phyloP scores from a whole-genome alignment of 2,329 filamentous ascomycete genomes.

The Chalaropsis ovoidea region DNA sequence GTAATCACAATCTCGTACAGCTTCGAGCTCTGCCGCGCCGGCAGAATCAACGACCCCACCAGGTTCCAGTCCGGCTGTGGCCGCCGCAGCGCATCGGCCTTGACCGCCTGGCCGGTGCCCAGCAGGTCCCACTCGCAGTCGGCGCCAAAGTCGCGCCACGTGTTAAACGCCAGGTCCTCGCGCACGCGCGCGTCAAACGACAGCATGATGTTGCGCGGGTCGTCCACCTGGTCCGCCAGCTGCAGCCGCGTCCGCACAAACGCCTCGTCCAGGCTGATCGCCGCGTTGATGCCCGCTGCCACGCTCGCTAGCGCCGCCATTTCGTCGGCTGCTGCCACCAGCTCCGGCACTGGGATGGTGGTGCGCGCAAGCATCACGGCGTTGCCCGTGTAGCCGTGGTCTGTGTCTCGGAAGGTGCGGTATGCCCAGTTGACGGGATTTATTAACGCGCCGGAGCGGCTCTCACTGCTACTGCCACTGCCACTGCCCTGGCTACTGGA shows the following conservation, averaged over 20 bases:
- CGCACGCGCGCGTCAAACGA: conserved; percentile 36
- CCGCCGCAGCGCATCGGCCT: conserved; percentile 31
- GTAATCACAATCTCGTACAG: conserved; percentile 32
- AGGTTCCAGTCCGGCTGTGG: conserved; percentile 31
- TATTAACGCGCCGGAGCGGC: conserved; percentile 30
- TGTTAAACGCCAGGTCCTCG: conserved; percentile 37
- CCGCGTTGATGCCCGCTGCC: conserved; percentile 30
- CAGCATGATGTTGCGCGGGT: conserved; percentile 36
- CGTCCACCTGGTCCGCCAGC: conserved; percentile 33
- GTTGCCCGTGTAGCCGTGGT: conserved; percentile 36
- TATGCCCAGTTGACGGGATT: conserved; percentile 38
- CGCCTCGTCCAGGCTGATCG: conserved; percentile 34
- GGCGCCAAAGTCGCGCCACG: conserved; percentile 38
- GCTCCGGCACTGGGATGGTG: conserved; percentile 27
- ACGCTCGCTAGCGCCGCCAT: conserved; percentile 30
- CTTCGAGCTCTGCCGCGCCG: conserved; percentile 28
- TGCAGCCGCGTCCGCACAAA: conserved; percentile 34
- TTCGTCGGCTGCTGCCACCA: conserved; percentile 28
- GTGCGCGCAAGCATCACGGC: conserved; percentile 36
- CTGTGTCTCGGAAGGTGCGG: conserved; percentile 31
- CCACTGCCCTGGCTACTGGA: not conserved
- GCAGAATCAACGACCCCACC: conserved; percentile 32
- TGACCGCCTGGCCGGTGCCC: conserved; percentile 24
- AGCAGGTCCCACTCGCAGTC: conserved; percentile 34
- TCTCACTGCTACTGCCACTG: too few relatives aligned